A percentile compares a stretch with the other conserved stretches of the same genome.
Conservation (phyloP, 2,329 filamentous ascomycete species). For the Colletotrichum zoysiae region DNA sequence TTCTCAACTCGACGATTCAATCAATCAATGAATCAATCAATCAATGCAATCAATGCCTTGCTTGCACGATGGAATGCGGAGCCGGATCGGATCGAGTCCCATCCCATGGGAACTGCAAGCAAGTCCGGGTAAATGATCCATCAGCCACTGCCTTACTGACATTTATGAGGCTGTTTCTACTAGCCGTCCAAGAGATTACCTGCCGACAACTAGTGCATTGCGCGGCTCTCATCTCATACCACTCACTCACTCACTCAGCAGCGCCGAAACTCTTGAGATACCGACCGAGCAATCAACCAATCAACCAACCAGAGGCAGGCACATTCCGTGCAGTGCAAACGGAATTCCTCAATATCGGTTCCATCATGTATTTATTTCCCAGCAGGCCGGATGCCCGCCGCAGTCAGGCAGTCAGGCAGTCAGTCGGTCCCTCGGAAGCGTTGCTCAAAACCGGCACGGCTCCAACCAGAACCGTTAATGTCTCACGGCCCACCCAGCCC, state of each 20-base stretch:
- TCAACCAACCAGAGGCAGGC: neutral
- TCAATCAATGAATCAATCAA: slow-evolving; percentile 9
- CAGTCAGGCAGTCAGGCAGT: neutral
- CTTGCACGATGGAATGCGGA: slow-evolving; percentile 9
- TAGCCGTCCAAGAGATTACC: neutral
- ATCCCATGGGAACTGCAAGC: slow-evolving; percentile 23
- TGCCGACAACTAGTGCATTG: too few relatives aligned
- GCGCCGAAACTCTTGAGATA: neutral
- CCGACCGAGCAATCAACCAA: too few relatives aligned
- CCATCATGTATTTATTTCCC: neutral
- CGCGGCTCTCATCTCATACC: too few relatives aligned
- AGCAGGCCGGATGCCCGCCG: slow-evolving; percentile 1
- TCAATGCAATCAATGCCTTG: neutral
- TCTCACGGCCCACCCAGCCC: slow-evolving; percentile 11
- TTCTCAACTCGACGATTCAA: slow-evolving; percentile 9
- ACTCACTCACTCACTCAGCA: too few relatives aligned
- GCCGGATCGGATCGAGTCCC: neutral
- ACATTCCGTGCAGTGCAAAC: neutral
- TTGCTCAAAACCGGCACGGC: neutral
- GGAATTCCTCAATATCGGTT: slow-evolving; percentile 1
- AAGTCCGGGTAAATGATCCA: neutral
- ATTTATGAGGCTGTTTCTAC: neutral
- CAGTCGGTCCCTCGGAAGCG: neutral
- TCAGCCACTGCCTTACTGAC: neutral
- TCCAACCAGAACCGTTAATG: slow-evolving; percentile 19